Evolutionary conservation across 129 eudicot genomes (phyloP).

Genomic region (Saposhnikovia divaricata): DNA sequence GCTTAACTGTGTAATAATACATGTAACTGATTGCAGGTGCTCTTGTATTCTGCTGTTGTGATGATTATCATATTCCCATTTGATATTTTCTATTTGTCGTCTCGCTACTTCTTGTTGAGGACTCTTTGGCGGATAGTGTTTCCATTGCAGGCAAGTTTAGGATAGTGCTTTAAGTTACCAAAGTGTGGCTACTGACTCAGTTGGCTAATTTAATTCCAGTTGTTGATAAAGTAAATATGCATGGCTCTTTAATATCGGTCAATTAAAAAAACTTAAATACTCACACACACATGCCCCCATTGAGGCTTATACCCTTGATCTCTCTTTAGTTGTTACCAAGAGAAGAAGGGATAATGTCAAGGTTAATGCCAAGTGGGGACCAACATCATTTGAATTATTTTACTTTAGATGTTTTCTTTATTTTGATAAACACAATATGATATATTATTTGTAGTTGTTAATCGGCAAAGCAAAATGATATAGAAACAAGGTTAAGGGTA

Average conservation of each 20-base stretch:
- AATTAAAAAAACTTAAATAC: not conserved
- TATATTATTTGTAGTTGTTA: not conserved
- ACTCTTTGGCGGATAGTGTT: constrained; percentile 88
- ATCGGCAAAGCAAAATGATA: not conserved
- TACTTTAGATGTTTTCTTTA: not conserved
- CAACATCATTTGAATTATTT: not conserved
- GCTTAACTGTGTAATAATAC: not conserved
- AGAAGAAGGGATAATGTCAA: not conserved
- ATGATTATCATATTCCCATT: constrained; percentile 78
- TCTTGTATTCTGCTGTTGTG: constrained; percentile 66
- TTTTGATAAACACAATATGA: not conserved
- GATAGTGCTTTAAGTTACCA: constrained; percentile 14
- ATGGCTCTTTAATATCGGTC: no score
- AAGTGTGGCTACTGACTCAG: not conserved
- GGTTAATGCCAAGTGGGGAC: not conserved
- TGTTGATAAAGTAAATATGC: not conserved
- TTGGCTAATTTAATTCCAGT: not conserved
- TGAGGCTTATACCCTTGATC: not conserved
- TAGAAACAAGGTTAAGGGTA: not conserved
- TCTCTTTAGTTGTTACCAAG: not conserved
- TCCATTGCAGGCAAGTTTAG: constrained; percentile 90
- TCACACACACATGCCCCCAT: not conserved
- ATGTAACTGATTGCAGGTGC: constrained; percentile 61
- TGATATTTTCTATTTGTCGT: constrained; percentile 84
- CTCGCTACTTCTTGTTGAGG: constrained; percentile 84